phyloP scores from a whole-genome alignment of 2,329 filamentous ascomycete genomes.

The Fusarium globosum region DNA sequence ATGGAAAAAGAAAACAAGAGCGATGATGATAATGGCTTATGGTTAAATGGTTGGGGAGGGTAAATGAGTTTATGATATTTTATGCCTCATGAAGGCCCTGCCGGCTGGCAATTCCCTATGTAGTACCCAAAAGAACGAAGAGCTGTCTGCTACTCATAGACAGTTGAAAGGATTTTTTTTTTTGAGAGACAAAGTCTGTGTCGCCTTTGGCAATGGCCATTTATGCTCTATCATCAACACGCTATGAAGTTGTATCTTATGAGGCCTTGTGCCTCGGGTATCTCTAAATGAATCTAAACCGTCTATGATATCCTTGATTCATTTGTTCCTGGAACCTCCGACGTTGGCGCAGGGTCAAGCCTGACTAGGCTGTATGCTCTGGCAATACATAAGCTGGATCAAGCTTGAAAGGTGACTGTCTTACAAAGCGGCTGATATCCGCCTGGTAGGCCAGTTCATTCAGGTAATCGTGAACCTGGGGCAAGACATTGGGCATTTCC shows the following conservation, averaged over 20 bases:
- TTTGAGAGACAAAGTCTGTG: background rate
- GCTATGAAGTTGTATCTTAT: conserved; percentile 1
- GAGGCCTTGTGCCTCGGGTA: conserved; percentile 31
- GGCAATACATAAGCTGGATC: conserved; percentile 44
- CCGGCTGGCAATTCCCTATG: conserved; percentile 37
- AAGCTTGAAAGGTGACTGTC: conserved; percentile 60
- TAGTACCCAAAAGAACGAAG: conserved; percentile 33
- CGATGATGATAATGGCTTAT: conserved; percentile 50
- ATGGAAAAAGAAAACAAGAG: conserved; percentile 31
- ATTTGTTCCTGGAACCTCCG: background rate
- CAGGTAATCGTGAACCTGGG: conserved; percentile 71
- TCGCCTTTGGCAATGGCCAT: background rate
- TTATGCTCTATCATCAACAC: background rate
- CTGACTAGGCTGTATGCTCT: background rate
- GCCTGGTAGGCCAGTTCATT: conserved; percentile 63
- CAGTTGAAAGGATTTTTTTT: conserved; percentile 32
- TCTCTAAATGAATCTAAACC: conserved; percentile 18
- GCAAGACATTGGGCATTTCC: conserved; percentile 60
- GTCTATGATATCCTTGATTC: background rate
- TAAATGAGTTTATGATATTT: conserved; percentile 47
- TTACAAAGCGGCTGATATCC: conserved; percentile 73
- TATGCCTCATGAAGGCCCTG: conserved; percentile 41
- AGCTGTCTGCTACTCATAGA: conserved; percentile 30
- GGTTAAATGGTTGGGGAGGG: conserved; percentile 46
- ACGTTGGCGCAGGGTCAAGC: background rate